Evolutionary conservation across 345 rosid genomes (phyloP).

Genomic region (Carallia pectinifolia): DNA sequence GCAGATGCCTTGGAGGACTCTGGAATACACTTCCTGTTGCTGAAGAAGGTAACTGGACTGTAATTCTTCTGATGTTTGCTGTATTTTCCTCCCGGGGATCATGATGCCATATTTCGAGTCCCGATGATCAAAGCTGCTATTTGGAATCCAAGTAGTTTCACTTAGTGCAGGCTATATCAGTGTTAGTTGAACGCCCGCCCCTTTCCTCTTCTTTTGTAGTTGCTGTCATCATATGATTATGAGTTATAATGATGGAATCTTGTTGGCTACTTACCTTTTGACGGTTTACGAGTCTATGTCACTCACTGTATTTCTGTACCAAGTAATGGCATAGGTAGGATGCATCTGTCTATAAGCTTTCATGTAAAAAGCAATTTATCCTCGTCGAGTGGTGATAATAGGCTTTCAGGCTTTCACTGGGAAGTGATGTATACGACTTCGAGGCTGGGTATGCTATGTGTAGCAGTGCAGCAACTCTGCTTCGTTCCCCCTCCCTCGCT

Average conservation of each 20-base stretch:
- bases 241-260: constrained; percentile 18
- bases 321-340: neutral
- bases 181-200: constrained; percentile 15
- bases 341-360: neutral
- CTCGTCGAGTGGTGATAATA: too few relatives aligned
- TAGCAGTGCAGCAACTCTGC: too few relatives aligned
- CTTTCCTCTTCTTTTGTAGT: neutral
- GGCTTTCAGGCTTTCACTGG: too few relatives aligned
- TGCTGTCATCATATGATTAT: constrained; percentile 9
- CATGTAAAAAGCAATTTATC: neutral
- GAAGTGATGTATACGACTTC: too few relatives aligned
- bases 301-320: neutral
- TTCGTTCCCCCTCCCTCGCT: too few relatives aligned
- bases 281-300: neutral
- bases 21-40: constrained; percentile 5
- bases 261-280: constrained; percentile 10
- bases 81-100: constrained; percentile 4
- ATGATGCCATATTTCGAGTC: neutral
- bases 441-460: too few relatives aligned
- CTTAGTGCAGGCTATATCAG: constrained; percentile 23
- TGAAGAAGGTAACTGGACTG: constrained; percentile 18
- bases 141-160: constrained; percentile 11
- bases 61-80: constrained; percentile 12
- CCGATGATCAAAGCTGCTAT: constrained; percentile 9
- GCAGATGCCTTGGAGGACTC: neutral